Base-by-base conservation (phyloP, 768 basidiomycete genomes). In the Sporobolomyces phaffii region DNA sequence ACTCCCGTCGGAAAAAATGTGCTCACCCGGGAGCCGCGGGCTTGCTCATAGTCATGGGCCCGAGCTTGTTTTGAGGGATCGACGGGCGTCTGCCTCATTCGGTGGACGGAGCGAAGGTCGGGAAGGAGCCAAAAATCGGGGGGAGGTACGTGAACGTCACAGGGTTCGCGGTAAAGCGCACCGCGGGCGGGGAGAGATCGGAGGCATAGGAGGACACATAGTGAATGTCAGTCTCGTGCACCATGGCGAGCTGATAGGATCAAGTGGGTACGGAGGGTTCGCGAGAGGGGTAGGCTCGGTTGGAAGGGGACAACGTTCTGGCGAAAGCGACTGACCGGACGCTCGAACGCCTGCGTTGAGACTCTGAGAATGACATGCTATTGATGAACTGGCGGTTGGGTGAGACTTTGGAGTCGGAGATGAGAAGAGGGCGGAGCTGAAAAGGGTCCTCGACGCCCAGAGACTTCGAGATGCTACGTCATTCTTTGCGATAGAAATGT, bases 1-100 rank as follows among this genome's bases (percentile, higher is more conserved):
- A n/a, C n/a, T n/a, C n/a, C n/a, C n/a, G n/a, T n/a, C n/a, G n/a
- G n/a, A n/a, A n/a, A n/a, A n/a, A n/a, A n/a, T n/a, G n/a, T n/a
- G n/a, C 69, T 45, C 57, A 70, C 40, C 69, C 69, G 2, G 64
- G 64, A 26, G 51, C 50, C 56, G 61, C 56, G 15, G 57, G 48
- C 43, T 63, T 60, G 45, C 40, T 48, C 60, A 56, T 58, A n/a
- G 45, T 63, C 62, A 71, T 63, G 0, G 65, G 62, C 3, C 58
- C 62, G 14, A 71, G 62, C 26, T 54, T 54, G 41, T 29, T 52
- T 11, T 54, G 41, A 0, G 70, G 62, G 48, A 70, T 66, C 7
- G 57, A 60, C 5, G 69, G 69, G 15, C 69, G 60, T 5, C 69
- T 68, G 43, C n/a, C n/a, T n/a, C 17, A 26, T 29, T 20, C 11